A percentile compares a stretch with the other conserved stretches of the same genome.
Conservation (phyloP, 1,284 basidiomycete genomes). For the Mycena sp. region DNA sequence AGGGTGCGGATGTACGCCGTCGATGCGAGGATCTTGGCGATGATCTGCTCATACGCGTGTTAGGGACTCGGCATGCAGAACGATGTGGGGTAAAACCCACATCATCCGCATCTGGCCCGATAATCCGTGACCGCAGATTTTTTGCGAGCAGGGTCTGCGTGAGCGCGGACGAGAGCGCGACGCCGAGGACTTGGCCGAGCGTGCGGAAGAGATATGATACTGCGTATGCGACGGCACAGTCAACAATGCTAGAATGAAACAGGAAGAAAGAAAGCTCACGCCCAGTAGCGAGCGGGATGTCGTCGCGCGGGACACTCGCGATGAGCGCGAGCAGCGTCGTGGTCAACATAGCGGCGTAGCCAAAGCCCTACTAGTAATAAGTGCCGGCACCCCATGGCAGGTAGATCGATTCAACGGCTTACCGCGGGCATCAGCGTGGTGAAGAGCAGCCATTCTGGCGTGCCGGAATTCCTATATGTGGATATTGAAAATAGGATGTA, state of each 20-base stretch:
- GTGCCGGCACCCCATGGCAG: background rate
- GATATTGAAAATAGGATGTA: too few relatives aligned
- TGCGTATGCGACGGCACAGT: background rate
- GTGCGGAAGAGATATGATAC: slow-evolving; percentile 33
- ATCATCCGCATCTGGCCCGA: slow-evolving; percentile 11
- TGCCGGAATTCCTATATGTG: slow-evolving; percentile 17
- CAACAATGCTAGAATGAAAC: too few relatives aligned
- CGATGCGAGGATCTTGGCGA: slow-evolving; percentile 22
- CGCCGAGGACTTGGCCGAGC: slow-evolving; percentile 30
- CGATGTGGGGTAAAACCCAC: slow-evolving; percentile 6
- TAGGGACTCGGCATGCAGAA: too few relatives aligned
- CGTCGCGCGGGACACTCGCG: slow-evolving; percentile 30
- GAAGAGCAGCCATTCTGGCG: slow-evolving; percentile 31
- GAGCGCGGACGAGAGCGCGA: slow-evolving; percentile 27
- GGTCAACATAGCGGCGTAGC: slow-evolving; percentile 22
- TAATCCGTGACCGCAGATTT: slow-evolving; percentile 25
- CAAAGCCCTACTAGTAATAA: slow-evolving; percentile 19
- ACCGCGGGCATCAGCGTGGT: slow-evolving; percentile 25
- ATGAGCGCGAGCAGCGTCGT: slow-evolving; percentile 32
- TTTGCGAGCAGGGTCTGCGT: slow-evolving; percentile 30
- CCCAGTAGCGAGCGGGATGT: slow-evolving; percentile 30
- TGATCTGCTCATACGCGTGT: slow-evolving; percentile 13
- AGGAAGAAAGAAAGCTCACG: background rate
- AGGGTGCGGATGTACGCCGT: slow-evolving; percentile 18
- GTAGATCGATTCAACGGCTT: background rate